Evolutionary conservation across 345 rosid genomes (phyloP), one percentile per base, ranked within the genome.

Genomic region (Pugionium dolabratum): DNA sequence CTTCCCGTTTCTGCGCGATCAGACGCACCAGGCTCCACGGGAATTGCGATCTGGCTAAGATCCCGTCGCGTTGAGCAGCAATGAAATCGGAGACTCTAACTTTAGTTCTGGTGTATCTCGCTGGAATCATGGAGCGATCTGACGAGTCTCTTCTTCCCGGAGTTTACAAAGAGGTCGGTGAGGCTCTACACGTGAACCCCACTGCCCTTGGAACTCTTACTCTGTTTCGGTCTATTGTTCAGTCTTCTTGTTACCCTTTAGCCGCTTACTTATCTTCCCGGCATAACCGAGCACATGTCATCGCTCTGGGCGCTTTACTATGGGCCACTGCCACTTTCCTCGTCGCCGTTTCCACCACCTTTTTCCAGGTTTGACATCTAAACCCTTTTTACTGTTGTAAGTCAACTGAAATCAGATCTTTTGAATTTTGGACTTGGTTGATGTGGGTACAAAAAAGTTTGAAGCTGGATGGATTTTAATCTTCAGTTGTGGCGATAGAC

Each of bases 261-360:
- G 90, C 90, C n/a, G 90, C 86, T 72, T 87, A 80, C 75, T 78
- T 87, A 5, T 72, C 87, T 63, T 49, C 68, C 1, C 49, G 74
- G 10, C 81, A 80, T 67, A 87, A 85, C 50, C 84, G 94, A 29
- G 83, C 88, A 45, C 85, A 80, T 58, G 88, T 87, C 53, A 85
- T 87, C 72, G 80, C 90, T 62, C 74, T 83, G 25, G 94, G 90
- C 1, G 88, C 90, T 52, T 80, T 83, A 33, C 85, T 87, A 2
- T 85, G 88, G 94, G 81, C 94, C 18, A 68, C 79, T 2, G 88
- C 90, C 2, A 87, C 94, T 30, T 80, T 87, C 54, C 85, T 82
- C 37, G 90, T 87, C 41, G 88, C 86, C 37, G 4, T 85, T 10
- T 85, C 85, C 71, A 76, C 84, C 54, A 81, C 84, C 18, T 85